phyloP scores from a whole-genome alignment of 805 yeast genomes.

The Teunomyces aglyptinius region DNA sequence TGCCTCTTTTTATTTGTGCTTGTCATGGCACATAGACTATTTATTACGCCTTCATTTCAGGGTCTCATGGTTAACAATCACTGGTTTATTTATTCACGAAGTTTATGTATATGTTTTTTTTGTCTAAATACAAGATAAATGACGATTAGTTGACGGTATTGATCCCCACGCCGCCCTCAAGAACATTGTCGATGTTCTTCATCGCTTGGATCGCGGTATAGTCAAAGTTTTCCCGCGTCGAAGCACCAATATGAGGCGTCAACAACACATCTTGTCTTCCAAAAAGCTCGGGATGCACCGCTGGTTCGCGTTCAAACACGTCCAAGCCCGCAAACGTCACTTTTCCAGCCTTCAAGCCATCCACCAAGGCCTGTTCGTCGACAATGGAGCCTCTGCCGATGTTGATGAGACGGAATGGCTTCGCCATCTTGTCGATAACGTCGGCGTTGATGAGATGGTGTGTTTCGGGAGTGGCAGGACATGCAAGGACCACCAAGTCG shows the following conservation, averaged over 20 bases:
- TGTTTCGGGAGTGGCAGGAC: slow-evolving; percentile 65
- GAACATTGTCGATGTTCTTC: slow-evolving; percentile 50
- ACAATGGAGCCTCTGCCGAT: slow-evolving; percentile 74
- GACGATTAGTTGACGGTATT: slow-evolving; percentile 9
- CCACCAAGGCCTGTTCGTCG: slow-evolving; percentile 63
- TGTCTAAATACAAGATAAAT: background rate
- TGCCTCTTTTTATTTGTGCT: background rate
- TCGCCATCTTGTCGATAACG: slow-evolving; percentile 46
- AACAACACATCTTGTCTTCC: slow-evolving; percentile 61
- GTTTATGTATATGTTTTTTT: slow-evolving; percentile 6
- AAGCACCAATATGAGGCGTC: slow-evolving; percentile 73
- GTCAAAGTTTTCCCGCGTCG: slow-evolving; percentile 55
- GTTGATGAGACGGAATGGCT: slow-evolving; percentile 63
- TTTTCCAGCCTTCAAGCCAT: slow-evolving; percentile 58
- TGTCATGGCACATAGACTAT: slow-evolving; percentile 1
- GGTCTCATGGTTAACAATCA: background rate
- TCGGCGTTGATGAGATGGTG: slow-evolving; percentile 49
- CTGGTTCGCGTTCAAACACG: slow-evolving; percentile 67
- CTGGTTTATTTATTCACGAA: slow-evolving; percentile 6
- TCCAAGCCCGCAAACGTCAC: slow-evolving; percentile 69
- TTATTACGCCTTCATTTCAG: slow-evolving; percentile 7
- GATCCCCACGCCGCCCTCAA: slow-evolving; percentile 38
- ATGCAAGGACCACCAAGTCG: slow-evolving; percentile 63
- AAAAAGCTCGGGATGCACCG: slow-evolving; percentile 47
- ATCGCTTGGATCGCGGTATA: slow-evolving; percentile 53